Evolutionary conservation across 164 flowering plant species (phyloP), one percentile per base, ranked within the genome.

Genomic region (Tetracentron sinense): DNA sequence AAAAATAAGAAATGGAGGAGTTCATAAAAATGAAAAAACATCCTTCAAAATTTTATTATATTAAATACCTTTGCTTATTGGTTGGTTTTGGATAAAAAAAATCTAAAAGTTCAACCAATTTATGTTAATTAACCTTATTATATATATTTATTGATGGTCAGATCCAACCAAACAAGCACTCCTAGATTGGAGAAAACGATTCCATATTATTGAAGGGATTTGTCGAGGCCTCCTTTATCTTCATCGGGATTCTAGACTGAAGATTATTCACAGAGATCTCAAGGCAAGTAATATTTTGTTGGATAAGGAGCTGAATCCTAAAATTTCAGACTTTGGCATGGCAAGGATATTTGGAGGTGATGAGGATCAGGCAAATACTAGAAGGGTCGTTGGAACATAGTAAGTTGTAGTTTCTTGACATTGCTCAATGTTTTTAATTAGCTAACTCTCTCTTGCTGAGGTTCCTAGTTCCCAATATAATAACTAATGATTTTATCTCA

Each of bases 241-340:
- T 33, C 88, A 83, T 46, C 69, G 63, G 23, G 79, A 79, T 47
- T 81, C 88, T 0, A 48, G 65, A 4, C 47, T 79, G n/a, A n/a
- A n/a, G n/a, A n/a, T n/a, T n/a, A n/a, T n/a, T n/a, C n/a, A n/a
- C n/a, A n/a, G n/a, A n/a, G n/a, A 83, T 67, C 68, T 83, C n/a
- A 83, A 83, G 48, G 72, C 80, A 0, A 71, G 84, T 58, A 81
- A 83, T 33, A 46, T 81, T 26, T 23, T 81, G 19, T 60, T 83
- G 10, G 85, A 80, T 49, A 42, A 12, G 2, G 61, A 73, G 0
- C 71, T 81, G 82, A 73, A 49, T 22, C 84, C 85, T 0, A 84
- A 77, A n/a, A 84, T 84, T 31, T 70, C 84, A 19, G 80, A 81
- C 54, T 83, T 83, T 66, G 83, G 88, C 7, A 42, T 76, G 72